Percentiles rank a stretch among this genome's conserved stretches.
These are phyloP conservation scores for Basidioascus undulatus DNA, from an alignment of 768 basidiomycete species.

Conservation along the genomic window DNA sequence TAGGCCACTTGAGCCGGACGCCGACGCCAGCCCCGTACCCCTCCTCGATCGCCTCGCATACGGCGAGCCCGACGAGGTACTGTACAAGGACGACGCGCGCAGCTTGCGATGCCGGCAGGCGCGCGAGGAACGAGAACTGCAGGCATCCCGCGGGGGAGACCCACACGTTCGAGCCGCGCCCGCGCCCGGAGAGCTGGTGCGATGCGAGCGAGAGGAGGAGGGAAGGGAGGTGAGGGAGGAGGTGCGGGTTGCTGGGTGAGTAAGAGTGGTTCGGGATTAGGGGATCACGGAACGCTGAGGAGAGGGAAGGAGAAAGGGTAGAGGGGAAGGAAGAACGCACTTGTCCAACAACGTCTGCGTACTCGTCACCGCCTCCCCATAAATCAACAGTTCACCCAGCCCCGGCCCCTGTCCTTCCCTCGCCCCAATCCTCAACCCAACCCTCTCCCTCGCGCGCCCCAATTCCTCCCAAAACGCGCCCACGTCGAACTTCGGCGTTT, in stretches of 20 bases:
- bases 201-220: conserved; percentile 67
- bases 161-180: conserved; percentile 75
- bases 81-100: conserved; percentile 71
- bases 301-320: not conserved
- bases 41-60: conserved; percentile 41
- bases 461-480: conserved; percentile 29
- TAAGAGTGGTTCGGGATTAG: not conserved
- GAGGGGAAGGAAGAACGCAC: conserved; percentile 28
- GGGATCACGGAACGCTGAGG: not conserved
- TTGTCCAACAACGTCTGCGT: conserved; percentile 87
- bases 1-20: conserved; percentile 84
- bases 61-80: conserved; percentile 70
- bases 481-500: conserved; percentile 54
- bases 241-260: conserved; percentile 40
- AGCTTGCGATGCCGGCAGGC: conserved; percentile 31
- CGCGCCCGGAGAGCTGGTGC: conserved; percentile 65
- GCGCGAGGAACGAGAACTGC: conserved; percentile 51
- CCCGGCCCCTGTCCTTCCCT: conserved; percentile 14
- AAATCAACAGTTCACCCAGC: conserved; percentile 54
- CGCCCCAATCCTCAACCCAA: too few species aligned
- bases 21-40: conserved; percentile 25
- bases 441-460: conserved; percentile 6
- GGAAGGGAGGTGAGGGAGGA: conserved; percentile 42
- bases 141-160: conserved; percentile 76
- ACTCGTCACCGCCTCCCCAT: conserved; percentile 72